Conservation (phyloP, 2,329 filamentous ascomycete genomes). For the Elsinoe batatas region DNA sequence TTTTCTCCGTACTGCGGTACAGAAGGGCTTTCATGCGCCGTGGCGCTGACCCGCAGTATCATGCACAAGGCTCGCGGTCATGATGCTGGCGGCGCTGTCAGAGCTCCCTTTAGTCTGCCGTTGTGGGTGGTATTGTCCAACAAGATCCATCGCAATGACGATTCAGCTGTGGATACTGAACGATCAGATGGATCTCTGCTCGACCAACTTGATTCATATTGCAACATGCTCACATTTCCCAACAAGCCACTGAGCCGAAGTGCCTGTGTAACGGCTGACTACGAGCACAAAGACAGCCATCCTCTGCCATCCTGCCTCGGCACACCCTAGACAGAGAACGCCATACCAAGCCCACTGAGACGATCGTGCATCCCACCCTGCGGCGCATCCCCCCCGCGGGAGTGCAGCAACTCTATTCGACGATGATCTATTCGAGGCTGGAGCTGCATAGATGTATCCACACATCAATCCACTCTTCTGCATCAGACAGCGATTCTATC, state of each 20-base stretch:
- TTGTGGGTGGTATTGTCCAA: background rate
- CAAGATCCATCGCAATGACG: background rate
- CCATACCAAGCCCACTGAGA: background rate
- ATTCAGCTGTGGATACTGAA: slow-evolving; percentile 7
- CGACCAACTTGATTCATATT: background rate
- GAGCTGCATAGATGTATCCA: background rate
- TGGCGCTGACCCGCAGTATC: slow-evolving; percentile 1
- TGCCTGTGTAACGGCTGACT: background rate
- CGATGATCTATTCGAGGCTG: background rate
- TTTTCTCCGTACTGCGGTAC: background rate
- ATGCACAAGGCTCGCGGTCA: background rate
- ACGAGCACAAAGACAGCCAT: background rate
- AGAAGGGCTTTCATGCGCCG: background rate
- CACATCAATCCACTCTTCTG: background rate
- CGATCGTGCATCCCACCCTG: background rate
- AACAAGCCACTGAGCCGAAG: background rate
- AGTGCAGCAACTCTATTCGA: slow-evolving; percentile 7
- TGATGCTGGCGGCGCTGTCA: background rate
- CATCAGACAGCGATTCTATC: background rate
- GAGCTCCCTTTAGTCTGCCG: background rate
- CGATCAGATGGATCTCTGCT: slow-evolving; percentile 1
- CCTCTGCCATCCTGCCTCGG: background rate
- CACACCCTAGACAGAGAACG: background rate
- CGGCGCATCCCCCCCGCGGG: background rate
- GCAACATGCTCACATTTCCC: background rate